Conservation (phyloP, 2,329 filamentous ascomycete genomes). For the Monosporascus sp. region DNA sequence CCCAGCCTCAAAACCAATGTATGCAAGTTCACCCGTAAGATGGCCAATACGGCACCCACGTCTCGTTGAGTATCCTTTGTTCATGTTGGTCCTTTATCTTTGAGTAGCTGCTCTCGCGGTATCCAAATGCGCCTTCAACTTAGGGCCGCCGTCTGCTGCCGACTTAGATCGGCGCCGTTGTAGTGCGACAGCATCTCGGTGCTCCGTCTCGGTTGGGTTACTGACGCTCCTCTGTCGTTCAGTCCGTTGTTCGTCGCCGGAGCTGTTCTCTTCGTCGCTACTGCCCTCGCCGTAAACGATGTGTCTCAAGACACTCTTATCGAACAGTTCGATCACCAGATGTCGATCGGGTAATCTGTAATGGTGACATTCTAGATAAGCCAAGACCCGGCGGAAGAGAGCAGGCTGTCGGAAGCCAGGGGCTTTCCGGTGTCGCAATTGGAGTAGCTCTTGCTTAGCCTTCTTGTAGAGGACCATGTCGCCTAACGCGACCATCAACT, state of each 20-base stretch:
- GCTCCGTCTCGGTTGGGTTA: slow-evolving; percentile 31
- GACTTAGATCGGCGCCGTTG: slow-evolving; percentile 2
- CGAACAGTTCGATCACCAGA: slow-evolving; percentile 90
- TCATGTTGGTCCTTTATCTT: too few species aligned
- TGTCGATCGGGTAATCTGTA: slow-evolving; percentile 83
- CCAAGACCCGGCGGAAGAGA: slow-evolving; percentile 82
- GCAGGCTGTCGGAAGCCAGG: slow-evolving; percentile 69
- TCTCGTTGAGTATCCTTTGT: too few species aligned
- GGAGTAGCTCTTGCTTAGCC: slow-evolving; percentile 73
- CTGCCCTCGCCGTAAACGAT: slow-evolving; percentile 71
- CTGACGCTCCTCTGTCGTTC: slow-evolving; percentile 52
- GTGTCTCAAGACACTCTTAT: slow-evolving; percentile 78
- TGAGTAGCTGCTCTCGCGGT: background rate
- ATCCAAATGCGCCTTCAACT: background rate
- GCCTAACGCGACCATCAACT: slow-evolving; percentile 80
- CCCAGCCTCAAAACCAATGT: too few species aligned
- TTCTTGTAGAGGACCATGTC: slow-evolving; percentile 92
- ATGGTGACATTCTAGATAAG: slow-evolving; percentile 80
- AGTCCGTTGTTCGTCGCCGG: slow-evolving; percentile 47
- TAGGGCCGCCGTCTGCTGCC: background rate
- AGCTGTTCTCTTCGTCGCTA: slow-evolving; percentile 36
- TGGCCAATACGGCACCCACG: too few species aligned
- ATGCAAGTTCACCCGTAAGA: too few species aligned
- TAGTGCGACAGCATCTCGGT: slow-evolving; percentile 1
- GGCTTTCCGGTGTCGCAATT: slow-evolving; percentile 70